Evolutionary conservation across 768 basidiomycete species (phyloP), one percentile per base, ranked within the genome.

Genomic region (Boletus subcaerulescens): DNA sequence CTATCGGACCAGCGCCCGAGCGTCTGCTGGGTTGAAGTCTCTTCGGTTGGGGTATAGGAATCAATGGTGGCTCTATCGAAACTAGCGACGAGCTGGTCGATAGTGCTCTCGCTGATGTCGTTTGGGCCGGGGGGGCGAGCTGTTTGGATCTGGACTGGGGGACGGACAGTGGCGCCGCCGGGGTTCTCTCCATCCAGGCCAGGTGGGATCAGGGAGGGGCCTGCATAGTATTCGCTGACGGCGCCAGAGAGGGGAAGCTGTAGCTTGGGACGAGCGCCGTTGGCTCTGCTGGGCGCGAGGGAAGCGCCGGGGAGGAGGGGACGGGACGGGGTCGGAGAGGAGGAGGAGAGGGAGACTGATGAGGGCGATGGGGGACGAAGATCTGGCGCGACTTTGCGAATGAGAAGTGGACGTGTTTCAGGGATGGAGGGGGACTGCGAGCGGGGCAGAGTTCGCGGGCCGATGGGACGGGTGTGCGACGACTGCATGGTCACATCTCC

Each of bases 1-100:
- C 82, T 81, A 67, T 93, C 90, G 9, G 82, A 79, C 79, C 82
- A 91, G 52, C 81, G 69, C 48, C 59, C 66, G 38, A 61, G 66
- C 4, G 51, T 50, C 40, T 60, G 56, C 17, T 46, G 56, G 45
- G 67, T 69, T 11, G 65, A 60, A 40, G 73, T 71, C 61, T 74
- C 73, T 57, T 74, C 72, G 42, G 70, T 60, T 57, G 73, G 65
- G n/a, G 64, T 69, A 54, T 72, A 69, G 13, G 67, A 56, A 14
- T 69, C 69, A 58, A 71, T n/a, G 32, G 65, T 54, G 43, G 65
- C 69, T 48, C 20, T 71, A 46, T 63, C 67, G 55, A 71, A 67
- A 12, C 43, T 61, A 41, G 69, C 65, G 52, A 72, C 64, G 43
- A 69, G 74, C 53, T 74, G 73, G 55, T 68, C 74, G 63, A 74